Evolutionary conservation across 1,284 basidiomycete species (phyloP).

Genomic region (Ceratobasidium sp.): DNA sequence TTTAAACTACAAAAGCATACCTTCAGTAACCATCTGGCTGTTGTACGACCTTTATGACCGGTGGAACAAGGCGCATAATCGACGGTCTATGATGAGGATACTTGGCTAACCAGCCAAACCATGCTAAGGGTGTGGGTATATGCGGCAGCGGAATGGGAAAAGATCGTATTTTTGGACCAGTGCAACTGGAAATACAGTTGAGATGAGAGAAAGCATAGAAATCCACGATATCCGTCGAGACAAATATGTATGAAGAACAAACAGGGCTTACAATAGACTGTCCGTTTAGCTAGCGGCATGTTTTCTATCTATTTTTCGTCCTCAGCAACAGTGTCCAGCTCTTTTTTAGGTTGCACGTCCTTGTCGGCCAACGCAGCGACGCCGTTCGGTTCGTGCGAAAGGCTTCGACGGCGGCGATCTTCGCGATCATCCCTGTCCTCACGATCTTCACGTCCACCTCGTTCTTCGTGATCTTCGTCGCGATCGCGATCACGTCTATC

Average conservation of each 20-base stretch:
- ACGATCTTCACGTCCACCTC: conserved; percentile 53
- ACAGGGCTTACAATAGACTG: conserved; percentile 16
- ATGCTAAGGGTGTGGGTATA: not conserved
- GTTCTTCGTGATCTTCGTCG: conserved; percentile 48
- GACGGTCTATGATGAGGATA: too few species aligned
- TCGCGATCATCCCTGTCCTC: conserved; percentile 47
- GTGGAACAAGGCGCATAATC: too few species aligned
- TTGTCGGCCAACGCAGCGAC: conserved; percentile 59
- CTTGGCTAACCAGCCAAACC: not conserved
- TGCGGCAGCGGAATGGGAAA: not conserved
- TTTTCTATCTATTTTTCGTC: conserved; percentile 53
- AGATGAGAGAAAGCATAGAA: conserved; percentile 16
- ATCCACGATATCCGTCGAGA: conserved; percentile 29
- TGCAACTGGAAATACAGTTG: conserved; percentile 32
- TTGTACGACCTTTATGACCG: too few species aligned
- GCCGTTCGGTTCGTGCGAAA: conserved; percentile 44
- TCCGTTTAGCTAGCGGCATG: not conserved
- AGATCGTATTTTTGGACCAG: not conserved
- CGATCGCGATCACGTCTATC: conserved; percentile 55
- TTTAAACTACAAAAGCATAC: too few species aligned
- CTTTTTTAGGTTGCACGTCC: conserved; percentile 61
- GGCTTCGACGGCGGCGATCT: conserved; percentile 47
- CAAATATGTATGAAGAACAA: conserved; percentile 37
- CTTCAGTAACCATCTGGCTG: too few species aligned
- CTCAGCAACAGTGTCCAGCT: conserved; percentile 64